phyloP scores from a whole-genome alignment of 225 moss, liverwort and hornwort genomes.

The Pseudisothecium myosuroides region DNA sequence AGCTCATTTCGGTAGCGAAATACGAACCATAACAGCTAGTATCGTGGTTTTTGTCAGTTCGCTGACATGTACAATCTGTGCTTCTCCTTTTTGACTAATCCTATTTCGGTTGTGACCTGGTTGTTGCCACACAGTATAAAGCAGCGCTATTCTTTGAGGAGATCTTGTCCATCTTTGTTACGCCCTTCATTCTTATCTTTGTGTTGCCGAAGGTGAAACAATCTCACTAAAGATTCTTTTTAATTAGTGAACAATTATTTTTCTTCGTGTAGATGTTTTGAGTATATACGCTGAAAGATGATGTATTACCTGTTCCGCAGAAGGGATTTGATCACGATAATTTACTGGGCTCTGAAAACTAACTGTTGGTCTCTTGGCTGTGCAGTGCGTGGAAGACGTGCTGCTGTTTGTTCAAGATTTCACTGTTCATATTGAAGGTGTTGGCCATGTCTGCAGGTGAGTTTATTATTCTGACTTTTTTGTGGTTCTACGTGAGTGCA shows the following conservation, averaged over 20 bases:
- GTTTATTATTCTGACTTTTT: neutral
- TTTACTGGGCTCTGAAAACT: neutral
- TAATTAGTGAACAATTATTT: neutral
- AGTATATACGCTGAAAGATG: neutral
- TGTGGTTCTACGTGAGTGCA: neutral
- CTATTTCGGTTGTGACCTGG: neutral
- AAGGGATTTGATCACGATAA: neutral
- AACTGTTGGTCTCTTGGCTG: conserved; percentile 1
- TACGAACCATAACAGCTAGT: neutral
- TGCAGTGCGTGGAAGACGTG: conserved; percentile 94
- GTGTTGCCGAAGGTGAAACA: conserved; percentile 70
- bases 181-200: conserved; percentile 94
- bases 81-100: neutral
- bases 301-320: neutral
- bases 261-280: neutral
- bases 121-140: conserved; percentile 53
- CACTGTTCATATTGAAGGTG: conserved; percentile 80
- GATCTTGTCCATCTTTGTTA: conserved; percentile 88
- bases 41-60: neutral
- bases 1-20: neutral
- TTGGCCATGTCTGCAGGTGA: conserved; percentile 99
- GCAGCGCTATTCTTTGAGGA: conserved; percentile 85
- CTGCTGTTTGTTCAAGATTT: conserved; percentile 89
- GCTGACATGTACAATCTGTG: neutral
- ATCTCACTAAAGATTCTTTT: neutral